Percentiles rank a stretch among this genome's conserved stretches.
These are phyloP conservation scores for Paxillus rubicundulus DNA, from an alignment of 768 basidiomycete genomes.

Conservation along the genomic window DNA sequence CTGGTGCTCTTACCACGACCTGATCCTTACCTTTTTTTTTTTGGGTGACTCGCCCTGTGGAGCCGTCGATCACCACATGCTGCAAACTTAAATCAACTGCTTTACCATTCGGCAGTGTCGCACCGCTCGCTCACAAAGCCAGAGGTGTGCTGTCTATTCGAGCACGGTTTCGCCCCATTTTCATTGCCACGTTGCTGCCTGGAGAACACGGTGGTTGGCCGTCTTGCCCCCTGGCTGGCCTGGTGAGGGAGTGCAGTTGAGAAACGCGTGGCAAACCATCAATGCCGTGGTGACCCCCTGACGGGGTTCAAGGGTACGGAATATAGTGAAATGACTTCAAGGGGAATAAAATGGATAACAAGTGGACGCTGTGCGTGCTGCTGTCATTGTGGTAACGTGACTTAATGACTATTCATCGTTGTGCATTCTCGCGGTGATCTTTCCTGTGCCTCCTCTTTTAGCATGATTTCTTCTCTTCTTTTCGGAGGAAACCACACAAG, in stretches of 20 bases:
- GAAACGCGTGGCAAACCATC: neutral
- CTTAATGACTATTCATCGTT: conserved; percentile 5
- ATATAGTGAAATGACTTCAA: neutral
- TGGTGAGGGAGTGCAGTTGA: neutral
- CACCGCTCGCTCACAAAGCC: neutral
- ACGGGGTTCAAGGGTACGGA: neutral
- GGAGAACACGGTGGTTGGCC: neutral
- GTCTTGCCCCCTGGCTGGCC: neutral
- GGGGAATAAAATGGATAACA: neutral
- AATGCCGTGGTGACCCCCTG: neutral
- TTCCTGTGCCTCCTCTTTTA: neutral
- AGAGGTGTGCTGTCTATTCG: neutral
- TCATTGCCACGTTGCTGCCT: neutral
- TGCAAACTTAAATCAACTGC: neutral
- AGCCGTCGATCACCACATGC: neutral
- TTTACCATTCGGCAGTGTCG: neutral
- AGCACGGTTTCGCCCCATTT: neutral
- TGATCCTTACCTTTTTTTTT: neutral
- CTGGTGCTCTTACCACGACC: conserved; percentile 9
- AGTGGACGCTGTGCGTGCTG: neutral
- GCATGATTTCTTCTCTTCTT: neutral
- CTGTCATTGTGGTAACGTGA: neutral
- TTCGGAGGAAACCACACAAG: neutral
- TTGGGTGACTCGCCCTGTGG: too few relatives aligned
- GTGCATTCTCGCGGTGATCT: conserved; percentile 8